Conservation (phyloP, 2,329 filamentous ascomycete species). For the Xylaria sp. region DNA sequence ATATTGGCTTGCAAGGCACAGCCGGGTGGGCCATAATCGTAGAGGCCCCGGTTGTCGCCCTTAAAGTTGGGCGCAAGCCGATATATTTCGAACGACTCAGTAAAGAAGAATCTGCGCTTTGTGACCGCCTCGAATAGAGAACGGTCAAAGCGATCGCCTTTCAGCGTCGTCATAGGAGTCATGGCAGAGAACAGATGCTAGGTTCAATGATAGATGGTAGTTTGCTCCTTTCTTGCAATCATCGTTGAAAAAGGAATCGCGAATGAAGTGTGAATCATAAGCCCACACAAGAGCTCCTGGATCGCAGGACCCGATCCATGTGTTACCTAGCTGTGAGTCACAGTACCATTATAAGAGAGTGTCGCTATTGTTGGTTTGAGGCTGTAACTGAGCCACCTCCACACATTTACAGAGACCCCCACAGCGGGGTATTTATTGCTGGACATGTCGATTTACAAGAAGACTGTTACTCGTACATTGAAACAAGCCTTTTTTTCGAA, state of each 20-base stretch:
- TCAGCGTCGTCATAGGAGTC: slow-evolving; percentile 61
- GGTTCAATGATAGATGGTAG: slow-evolving; percentile 2
- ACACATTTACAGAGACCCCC: no score
- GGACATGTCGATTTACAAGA: no score
- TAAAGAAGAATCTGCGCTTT: slow-evolving; percentile 55
- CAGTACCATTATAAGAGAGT: no score
- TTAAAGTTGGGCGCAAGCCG: slow-evolving; percentile 34
- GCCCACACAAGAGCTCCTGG: no score
- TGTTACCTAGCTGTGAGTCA: no score
- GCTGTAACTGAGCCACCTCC: no score
- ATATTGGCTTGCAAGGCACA: slow-evolving; percentile 89
- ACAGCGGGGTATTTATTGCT: no score
- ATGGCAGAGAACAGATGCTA: slow-evolving; percentile 1
- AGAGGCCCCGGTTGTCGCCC: slow-evolving; percentile 68
- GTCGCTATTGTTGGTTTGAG: no score
- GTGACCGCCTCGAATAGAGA: slow-evolving; percentile 71
- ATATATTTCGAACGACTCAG: slow-evolving; percentile 31
- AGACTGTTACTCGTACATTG: no score
- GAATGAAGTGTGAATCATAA: no score
- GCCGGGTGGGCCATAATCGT: slow-evolving; percentile 92
- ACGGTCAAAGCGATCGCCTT: slow-evolving; percentile 72
- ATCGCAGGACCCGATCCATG: no score
- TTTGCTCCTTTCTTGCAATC: neutral
- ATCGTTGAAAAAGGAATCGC: neutral
- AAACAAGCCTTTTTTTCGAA: no score